A percentile compares a stretch with the other conserved stretches of the same genome.
Evolutionary conservation across 2,329 filamentous ascomycete species (phyloP).

Genomic region (Penicillium concentricum): DNA sequence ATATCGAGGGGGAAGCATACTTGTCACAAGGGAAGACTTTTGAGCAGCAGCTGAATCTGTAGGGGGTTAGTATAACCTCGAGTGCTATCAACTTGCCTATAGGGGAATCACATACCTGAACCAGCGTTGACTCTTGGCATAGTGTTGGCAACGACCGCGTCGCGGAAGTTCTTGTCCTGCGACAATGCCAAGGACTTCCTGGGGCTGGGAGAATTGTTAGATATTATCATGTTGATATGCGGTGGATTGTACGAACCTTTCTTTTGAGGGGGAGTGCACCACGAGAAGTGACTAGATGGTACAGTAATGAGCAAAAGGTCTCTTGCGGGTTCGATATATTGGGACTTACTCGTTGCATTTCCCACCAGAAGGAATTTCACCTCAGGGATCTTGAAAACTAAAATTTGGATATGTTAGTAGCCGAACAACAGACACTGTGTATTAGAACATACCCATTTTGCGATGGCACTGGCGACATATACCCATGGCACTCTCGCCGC

Average conservation of each 20-base stretch:
- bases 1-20: conserved; percentile 34
- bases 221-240: not conserved
- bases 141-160: conserved; percentile 55
- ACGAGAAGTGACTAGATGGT: conserved; percentile 27
- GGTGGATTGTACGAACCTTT: conserved; percentile 33
- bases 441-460: conserved; percentile 61
- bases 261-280: conserved; percentile 33
- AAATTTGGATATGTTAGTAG: not conserved
- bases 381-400: conserved; percentile 70
- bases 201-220: conserved; percentile 30
- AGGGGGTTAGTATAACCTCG: conserved; percentile 8
- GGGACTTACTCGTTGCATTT: conserved; percentile 48
- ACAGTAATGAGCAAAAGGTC: conserved; percentile 6
- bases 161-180: conserved; percentile 55
- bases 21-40: conserved; percentile 59
- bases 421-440: not conserved
- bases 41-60: conserved; percentile 56
- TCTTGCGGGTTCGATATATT: not conserved
- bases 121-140: conserved; percentile 57
- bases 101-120: conserved; percentile 44
- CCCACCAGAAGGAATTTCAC: conserved; percentile 75
- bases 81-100: not conserved
- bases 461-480: conserved; percentile 77
- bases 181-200: conserved; percentile 55
- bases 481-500: conserved; percentile 70